Base-by-base conservation (phyloP, 2,329 filamentous ascomycete genomes). In the Colletotrichum paranaense region DNA sequence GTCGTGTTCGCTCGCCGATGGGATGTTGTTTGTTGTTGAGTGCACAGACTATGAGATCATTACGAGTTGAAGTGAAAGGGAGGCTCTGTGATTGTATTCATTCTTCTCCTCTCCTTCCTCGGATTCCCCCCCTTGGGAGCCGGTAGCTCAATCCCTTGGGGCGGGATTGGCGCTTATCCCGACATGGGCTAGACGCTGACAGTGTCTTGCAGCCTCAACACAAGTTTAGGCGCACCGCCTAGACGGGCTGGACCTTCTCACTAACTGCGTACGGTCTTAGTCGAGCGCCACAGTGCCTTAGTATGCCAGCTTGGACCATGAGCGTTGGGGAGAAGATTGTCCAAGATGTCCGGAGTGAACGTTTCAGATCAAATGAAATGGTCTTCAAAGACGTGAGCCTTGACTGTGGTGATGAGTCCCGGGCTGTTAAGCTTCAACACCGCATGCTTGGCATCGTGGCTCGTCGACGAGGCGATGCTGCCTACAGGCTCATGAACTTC, bases 11-110 rank as follows among this genome's bases (percentile, higher is more conserved):
- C 38, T 26, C 22, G 46, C 60, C 42, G 32, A 30, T 53, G 22
- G 26, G 28, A 52, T 46, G 46, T 52, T 35, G 60, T 46, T 46
- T 52, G 60, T 63, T 63, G 46, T 49, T 28, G 60, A 35, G 60
- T 53, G 60, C 60, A 63, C 60, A 63, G 60, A 63, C 60, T 28
- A 42, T 35, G 60, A 52, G 42, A 22, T 22, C 42, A 49, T 49
- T n/a, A n/a, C 19, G 42, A 46, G 38, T 30, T 53, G 46, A 53
- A 28, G 11, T 63, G 60, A 53, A 49, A 63, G 60, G 60, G 60
- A 63, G 60, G 60, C 60, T 63, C 60, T 53, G 60, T 35, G 60
- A 63, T 53, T 63, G 42, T 35, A 52, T 22, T 52, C 42, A 30
- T 49, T 46, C 52, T 53, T 32, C 14, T 49, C 19, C 42, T 49